phyloP scores from a whole-genome alignment of 495 filamentous ascomycete species.

The Schizothecium vesticola region DNA sequence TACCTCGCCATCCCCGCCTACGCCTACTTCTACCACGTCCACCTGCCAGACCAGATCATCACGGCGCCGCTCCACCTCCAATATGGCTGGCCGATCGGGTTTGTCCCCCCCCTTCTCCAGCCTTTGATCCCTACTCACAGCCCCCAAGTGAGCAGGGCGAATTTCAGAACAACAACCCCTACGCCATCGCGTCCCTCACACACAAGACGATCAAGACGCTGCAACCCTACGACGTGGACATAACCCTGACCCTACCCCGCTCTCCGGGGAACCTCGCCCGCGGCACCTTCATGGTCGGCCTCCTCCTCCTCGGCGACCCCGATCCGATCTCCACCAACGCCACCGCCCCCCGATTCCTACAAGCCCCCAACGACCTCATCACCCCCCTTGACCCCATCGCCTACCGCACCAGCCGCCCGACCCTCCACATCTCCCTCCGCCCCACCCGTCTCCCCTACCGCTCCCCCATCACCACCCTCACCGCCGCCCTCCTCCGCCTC shows the following conservation, averaged over 20 bases:
- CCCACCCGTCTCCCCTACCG: conserved; percentile 38
- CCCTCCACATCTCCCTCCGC: conserved; percentile 34
- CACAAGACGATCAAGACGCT: conserved; percentile 39
- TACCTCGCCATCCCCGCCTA: background rate
- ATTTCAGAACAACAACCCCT: conserved; percentile 46
- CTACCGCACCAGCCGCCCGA: conserved; percentile 21
- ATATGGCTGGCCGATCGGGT: conserved; percentile 47
- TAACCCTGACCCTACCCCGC: conserved; percentile 55
- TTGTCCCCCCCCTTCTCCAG: conserved; percentile 11
- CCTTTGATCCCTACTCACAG: background rate
- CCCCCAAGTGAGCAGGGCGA: background rate
- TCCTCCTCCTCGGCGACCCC: conserved; percentile 52
- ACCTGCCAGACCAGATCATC: conserved; percentile 66
- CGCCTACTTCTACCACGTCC: conserved; percentile 49
- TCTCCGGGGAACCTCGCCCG: conserved; percentile 52
- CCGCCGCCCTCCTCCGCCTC: conserved; percentile 39
- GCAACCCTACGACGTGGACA: conserved; percentile 59
- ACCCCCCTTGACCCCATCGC: conserved; percentile 7
- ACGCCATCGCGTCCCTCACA: conserved; percentile 44
- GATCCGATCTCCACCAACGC: conserved; percentile 4
- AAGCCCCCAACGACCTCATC: background rate
- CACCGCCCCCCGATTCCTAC: conserved; percentile 1
- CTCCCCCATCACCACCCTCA: conserved; percentile 33
- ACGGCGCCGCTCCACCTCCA: conserved; percentile 70
- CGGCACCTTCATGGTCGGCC: conserved; percentile 92